These are phyloP conservation scores for Bryum argenteum DNA, from an alignment of 225 moss, liverwort and hornwort genomes.

Conservation along the genomic window DNA sequence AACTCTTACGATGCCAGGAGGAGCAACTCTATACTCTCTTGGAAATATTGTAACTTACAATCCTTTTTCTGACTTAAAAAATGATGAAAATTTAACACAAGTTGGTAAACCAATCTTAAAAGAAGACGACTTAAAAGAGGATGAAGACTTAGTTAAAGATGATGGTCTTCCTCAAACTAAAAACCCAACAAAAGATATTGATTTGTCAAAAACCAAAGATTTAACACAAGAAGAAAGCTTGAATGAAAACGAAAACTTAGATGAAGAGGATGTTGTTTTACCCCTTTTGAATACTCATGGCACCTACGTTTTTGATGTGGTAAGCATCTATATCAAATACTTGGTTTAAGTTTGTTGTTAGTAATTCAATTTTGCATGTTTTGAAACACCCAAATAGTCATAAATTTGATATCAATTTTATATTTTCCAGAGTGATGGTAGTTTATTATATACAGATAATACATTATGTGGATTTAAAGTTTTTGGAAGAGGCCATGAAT, in stretches of 20 bases:
- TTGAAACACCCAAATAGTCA: background rate
- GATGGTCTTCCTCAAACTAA: background rate
- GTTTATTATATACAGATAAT: constrained; percentile 56
- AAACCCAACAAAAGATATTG: background rate
- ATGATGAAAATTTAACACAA: constrained; percentile 23
- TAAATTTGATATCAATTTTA: accelerated
- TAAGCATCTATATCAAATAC: constrained; percentile 8
- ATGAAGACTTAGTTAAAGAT: background rate
- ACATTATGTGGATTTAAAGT: constrained; percentile 59
- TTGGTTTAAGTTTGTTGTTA: too few species aligned
- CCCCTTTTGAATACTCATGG: constrained; percentile 57
- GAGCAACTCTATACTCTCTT: constrained; percentile 53
- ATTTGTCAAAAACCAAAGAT: background rate
- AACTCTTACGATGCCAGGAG: constrained; percentile 67
- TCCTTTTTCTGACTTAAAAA: constrained; percentile 46
- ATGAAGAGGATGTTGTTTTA: background rate
- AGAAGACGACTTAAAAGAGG: background rate
- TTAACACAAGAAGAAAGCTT: background rate
- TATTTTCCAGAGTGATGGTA: constrained; percentile 53
- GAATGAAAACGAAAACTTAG: background rate
- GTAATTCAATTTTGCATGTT: too few species aligned
- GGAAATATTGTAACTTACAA: constrained; percentile 58
- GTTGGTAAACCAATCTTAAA: background rate
- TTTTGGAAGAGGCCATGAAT: constrained; percentile 61
- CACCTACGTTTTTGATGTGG: constrained; percentile 67